Evolutionary conservation across 495 filamentous ascomycete species (phyloP), one percentile per base, ranked within the genome.

Genomic region (Monascus purpureus): DNA sequence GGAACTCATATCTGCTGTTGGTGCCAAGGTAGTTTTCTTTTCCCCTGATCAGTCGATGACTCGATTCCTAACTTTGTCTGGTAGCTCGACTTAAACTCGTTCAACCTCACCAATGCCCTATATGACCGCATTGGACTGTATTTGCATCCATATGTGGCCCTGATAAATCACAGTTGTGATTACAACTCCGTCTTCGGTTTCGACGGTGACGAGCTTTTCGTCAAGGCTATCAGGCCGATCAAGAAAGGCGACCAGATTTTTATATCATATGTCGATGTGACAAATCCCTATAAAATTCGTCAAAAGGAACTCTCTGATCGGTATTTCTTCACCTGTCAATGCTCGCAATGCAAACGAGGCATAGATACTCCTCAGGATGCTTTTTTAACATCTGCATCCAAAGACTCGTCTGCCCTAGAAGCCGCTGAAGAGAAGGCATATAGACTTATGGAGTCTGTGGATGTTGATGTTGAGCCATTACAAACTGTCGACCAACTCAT

Each of bases 121-220:
- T 67, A 72, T 23, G 73, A 77, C 32, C 61, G 69, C 2, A 55
- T 80, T 25, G 80, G 80, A 8, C 55, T 75, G 8, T 70, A 65
- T 26, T 41, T 83, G 23, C 73, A 80, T 33, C 61, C 72, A 1
- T 50, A 67, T 4, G 64, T 68, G 0, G 58, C 69, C 24, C 43
- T 64, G 8, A 63, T 77, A 41, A 84, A 84, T 47, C 81, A 86
- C 53, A 77, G 70, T 31, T 84, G 81, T 51, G 58, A 66, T 22
- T 75, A 75, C 17, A 86, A 81, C 37, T 62, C 72, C n/a, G 58
- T 68, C 9, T 60, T 80, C 19, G 62, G 70, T 9, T 77, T 80
- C 41, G 71, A 80, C 31, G 70, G 65, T 51, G 42, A 49, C 18
- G 45, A 54, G 4, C 40, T 67, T 12, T 61, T 42, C 25, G 29